Base-by-base conservation (phyloP, 306 rosid species). In the Castanopsis chinensis region DNA sequence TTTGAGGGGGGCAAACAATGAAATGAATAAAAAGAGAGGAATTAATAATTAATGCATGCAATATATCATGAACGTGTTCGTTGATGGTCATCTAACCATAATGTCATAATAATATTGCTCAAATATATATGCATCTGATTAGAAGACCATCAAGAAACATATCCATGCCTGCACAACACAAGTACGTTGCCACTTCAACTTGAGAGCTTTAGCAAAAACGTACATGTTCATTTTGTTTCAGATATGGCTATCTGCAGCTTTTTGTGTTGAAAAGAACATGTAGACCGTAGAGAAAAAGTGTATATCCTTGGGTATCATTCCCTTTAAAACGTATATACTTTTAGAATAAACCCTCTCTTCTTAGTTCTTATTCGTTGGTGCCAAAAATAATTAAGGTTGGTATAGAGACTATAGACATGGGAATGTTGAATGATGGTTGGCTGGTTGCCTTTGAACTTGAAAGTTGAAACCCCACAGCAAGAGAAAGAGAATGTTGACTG, bases 111-210 rank as follows among this genome's bases (percentile, higher is more conserved):
- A 41, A 41, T 41, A 3, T 4, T 32, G 30, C 3, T 27, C 45
- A 4, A 21, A 21, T 27, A 1, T 0, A 49, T 11, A 7, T 20
- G 55, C 27, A 0, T 6, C 73, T 69, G 67, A 57, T 72, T 85
- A 81, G 76, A 82, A 81, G 90, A 76, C 83, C 90, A 87, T 81
- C 90, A 87, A 84, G 83, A 74, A 87, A 82, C 83, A 80, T 64
- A 60, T 87, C 63, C 72, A 79, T 71, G 59, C 58, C 68, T 71
- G 73, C 73, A 71, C 49, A 33, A 28, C 14, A 49, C 15, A 52
- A 30, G 7, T 23, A 60, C 23, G 27, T 23, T n/a, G 3, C 27
- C 14, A 15, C 27, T 15, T 61, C 11, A 41, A 35, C 43, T 35
- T 41, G 45, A 41, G 17, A 21, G 35, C 32, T 49, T 3, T 1